Evolutionary conservation across 2,329 filamentous ascomycete genomes (phyloP).

Genomic region (Corynespora cassiicola): DNA sequence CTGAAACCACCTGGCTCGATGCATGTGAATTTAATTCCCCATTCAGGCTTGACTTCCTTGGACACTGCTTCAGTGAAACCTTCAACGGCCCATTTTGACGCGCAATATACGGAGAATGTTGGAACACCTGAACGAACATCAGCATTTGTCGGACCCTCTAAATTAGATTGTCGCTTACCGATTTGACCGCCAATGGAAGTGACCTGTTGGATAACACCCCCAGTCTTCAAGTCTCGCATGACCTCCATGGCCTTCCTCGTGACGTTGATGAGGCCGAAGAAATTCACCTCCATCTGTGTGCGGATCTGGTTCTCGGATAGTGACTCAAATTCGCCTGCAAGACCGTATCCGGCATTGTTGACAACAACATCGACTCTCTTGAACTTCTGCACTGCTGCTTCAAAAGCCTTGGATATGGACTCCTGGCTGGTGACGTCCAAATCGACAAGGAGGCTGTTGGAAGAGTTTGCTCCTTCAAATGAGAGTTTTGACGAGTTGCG

Average conservation of each 20-base stretch:
- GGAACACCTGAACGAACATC: conserved; percentile 43
- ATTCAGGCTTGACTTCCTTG: conserved; percentile 54
- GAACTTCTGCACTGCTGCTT: conserved; percentile 56
- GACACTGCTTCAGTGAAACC: conserved; percentile 54
- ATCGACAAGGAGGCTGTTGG: conserved; percentile 57
- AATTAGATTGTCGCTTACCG: conserved; percentile 30
- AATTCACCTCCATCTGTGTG: conserved; percentile 65
- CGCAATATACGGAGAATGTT: conserved; percentile 48
- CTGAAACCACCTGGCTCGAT: conserved; percentile 56
- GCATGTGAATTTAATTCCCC: conserved; percentile 54
- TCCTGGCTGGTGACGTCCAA: conserved; percentile 60
- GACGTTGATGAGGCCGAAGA: conserved; percentile 63
- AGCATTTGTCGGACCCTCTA: conserved; percentile 7
- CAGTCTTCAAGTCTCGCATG: conserved; percentile 57
- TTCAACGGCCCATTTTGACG: conserved; percentile 56
- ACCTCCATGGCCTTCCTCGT: conserved; percentile 54
- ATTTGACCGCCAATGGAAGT: conserved; percentile 60
- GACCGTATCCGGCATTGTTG: conserved; percentile 68
- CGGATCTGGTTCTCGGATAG: conserved; percentile 56
- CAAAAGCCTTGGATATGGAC: conserved; percentile 56
- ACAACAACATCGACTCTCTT: conserved; percentile 65
- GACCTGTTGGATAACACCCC: conserved; percentile 63
- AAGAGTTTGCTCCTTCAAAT: conserved; percentile 47
- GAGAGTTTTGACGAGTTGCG: conserved; percentile 52
- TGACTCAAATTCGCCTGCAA: conserved; percentile 61